These are phyloP conservation scores for Epichloe uncinata DNA, from an alignment of 2,329 filamentous ascomycete genomes.

Conservation along the genomic window DNA sequence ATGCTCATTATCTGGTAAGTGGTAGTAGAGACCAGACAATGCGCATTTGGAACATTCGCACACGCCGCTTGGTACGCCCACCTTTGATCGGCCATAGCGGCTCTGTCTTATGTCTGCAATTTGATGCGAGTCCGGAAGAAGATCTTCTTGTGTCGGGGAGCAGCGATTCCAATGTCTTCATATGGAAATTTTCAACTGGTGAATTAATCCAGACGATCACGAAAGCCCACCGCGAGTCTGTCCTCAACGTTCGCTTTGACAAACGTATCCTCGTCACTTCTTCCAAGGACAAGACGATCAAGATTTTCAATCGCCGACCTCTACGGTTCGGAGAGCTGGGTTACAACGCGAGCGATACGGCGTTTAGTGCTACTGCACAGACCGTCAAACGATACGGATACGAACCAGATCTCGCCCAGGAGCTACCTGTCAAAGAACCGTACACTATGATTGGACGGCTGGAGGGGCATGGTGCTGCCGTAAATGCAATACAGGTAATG, in stretches of 20 bases:
- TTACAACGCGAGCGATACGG: constrained; percentile 27
- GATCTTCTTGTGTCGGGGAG: constrained; percentile 93
- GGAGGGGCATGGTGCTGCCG: constrained; percentile 76
- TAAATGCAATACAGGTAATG: constrained; percentile 89
- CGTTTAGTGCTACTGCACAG: constrained; percentile 38
- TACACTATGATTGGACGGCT: constrained; percentile 69
- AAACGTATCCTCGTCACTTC: constrained; percentile 86
- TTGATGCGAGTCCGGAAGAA: constrained; percentile 75
- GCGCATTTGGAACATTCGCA: constrained; percentile 81
- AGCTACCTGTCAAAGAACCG: constrained; percentile 42
- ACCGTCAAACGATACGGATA: constrained; percentile 42
- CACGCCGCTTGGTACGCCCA: constrained; percentile 58
- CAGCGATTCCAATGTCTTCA: constrained; percentile 78
- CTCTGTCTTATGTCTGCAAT: constrained; percentile 89
- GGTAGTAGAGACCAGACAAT: constrained; percentile 83
- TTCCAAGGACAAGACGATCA: constrained; percentile 94
- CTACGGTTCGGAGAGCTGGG: constrained; percentile 47
- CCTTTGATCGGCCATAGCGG: constrained; percentile 67
- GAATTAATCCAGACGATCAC: constrained; percentile 63
- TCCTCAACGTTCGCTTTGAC: constrained; percentile 88
- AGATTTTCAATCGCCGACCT: constrained; percentile 76
- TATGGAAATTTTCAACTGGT: constrained; percentile 91
- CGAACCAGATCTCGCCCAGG: constrained; percentile 30
- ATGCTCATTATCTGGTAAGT: constrained; percentile 74
- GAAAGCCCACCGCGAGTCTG: constrained; percentile 75